Evolutionary conservation across 139 green algal genomes (phyloP), one percentile per base, ranked within the genome.

Genomic region (Picochlorum sp.): DNA sequence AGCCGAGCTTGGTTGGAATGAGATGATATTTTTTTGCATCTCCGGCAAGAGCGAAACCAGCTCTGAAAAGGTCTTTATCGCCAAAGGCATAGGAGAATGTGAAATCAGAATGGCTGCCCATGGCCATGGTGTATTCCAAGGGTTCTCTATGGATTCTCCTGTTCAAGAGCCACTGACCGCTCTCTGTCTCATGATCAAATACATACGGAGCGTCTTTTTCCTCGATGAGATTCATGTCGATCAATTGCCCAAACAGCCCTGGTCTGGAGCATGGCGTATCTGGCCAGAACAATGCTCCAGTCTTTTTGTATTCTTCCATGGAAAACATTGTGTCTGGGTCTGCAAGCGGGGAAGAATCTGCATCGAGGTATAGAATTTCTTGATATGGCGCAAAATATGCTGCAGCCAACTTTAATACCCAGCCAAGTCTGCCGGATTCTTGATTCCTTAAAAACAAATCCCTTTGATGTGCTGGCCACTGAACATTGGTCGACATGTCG

Each of bases 1-100:
- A 57, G 14, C 50, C 50, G 4, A 57, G 18, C 3, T 11, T 16
- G 3, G 18, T 23, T 57, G 50, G 10, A 13, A 57, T 23, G 4
- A 57, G 50, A 57, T 5, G 0, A 23, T 57, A 57, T 15, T 57
- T 26, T 5, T 26, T 57, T 23, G 18, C n/a, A 15, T 23, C 23
- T 30, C n/a, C n/a, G 18, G 50, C 18, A 16, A 57, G 18, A 15
- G 50, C 4, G 50, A 57, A 57, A 23, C 50, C 50, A 15, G 50
- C 50, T 26, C 50, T 57, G 23, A 57, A 57, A 1, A 57, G 23
- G n/a, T 57, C 50, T 57, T 57, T 57, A 10, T 57, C 50, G 23
- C 50, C 50, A 57, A 57, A 57, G 3, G 50, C 50, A 30, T 26
- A 15, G n/a, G 18, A 57, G 23, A 57, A 57, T 15, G 50, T 57